phyloP scores from a whole-genome alignment of 2,329 filamentous ascomycete species.

The Raffaelea deltoideospora region DNA sequence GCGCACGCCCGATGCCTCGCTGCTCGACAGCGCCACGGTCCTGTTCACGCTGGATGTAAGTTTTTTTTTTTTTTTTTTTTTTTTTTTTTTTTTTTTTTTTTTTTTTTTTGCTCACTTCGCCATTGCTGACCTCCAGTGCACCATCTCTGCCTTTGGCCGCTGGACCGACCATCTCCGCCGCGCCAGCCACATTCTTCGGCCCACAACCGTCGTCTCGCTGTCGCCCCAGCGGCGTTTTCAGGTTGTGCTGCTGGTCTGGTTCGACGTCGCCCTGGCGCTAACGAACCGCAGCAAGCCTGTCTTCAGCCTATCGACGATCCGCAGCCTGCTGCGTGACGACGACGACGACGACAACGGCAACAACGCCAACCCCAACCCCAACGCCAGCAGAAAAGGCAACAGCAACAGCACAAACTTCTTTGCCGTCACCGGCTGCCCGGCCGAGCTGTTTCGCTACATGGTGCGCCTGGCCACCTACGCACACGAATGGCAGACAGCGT shows the following conservation, averaged over 20 bases:
- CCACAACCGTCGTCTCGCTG: background rate
- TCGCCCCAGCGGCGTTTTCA: conserved; percentile 10
- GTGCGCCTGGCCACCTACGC: conserved; percentile 16
- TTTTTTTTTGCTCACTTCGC: too few relatives aligned
- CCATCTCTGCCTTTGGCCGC: conserved; percentile 17
- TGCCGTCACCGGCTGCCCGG: conserved; percentile 18
- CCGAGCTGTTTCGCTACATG: conserved; percentile 14
- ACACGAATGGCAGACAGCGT: conserved; percentile 13
- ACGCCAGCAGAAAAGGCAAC: too few relatives aligned
- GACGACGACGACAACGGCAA: conserved; percentile 7
- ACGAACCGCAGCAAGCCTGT: conserved; percentile 15
- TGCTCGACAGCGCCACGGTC: conserved; percentile 16
- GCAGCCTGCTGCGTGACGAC: conserved; percentile 4
- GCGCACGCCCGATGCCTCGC: conserved; percentile 3
- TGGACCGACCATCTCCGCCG: conserved; percentile 14
- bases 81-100: background rate
- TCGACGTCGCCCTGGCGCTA: conserved; percentile 18
- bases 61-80: background rate
- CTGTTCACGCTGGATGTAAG: conserved; percentile 19
- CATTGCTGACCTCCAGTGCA: conserved; percentile 12
- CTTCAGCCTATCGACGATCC: conserved; percentile 10
- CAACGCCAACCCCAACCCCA: too few relatives aligned
- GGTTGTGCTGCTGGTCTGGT: conserved; percentile 18
- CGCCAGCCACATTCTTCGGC: conserved; percentile 3
- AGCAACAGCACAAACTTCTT: conserved; percentile 13